Evolutionary conservation across 75 land plant species (phyloP), one percentile per base, ranked within the genome.

Genomic region (Selaginella tamariscina): DNA sequence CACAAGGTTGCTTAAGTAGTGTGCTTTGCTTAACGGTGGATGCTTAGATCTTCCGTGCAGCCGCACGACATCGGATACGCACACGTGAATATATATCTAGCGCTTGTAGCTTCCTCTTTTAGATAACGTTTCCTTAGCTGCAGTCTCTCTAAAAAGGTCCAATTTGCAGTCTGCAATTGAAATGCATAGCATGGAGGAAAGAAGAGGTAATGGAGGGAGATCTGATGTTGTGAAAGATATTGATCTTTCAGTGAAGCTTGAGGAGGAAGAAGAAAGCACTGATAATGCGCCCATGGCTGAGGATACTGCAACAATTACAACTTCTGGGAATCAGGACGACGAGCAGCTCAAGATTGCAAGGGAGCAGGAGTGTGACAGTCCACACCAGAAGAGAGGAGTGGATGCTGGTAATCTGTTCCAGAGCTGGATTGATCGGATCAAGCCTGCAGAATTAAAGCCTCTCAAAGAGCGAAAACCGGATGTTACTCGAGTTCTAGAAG

Each of bases 351-450:
- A 27, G 21, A 5, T 59, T 8, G 21, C 26, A 15, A 39, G 49
- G 21, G 62, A 59, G 21, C 62, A 59, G 21, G 62, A 59, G 62
- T 59, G 62, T 59, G 62, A 59, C 62, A 59, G 62, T 26, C 62
- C 62, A 2, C 26, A 21, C 62, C 23, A 21, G 27, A 21, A 27
- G 62, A 21, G 27, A 5, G 26, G 62, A n/a, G 21, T 26, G 26
- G 21, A 21, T 21, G 27, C 62, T 21, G 27, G 27, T 2, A 59
- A n/a, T n/a, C 23, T 59, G 21, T 59, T 59, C 62, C 62, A 59
- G 26, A 59, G 26, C 26, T 59, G 62, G 62, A 39, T 39, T 15
- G 49, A 39, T 39, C 49, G 49, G 11, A 39, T 39, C 11, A 39
- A 39, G 49, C 49, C 5, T 15, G 21, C 62, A 9, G 27, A 27